These are phyloP conservation scores for Cyclotella atomus DNA, from an alignment of 108 stramenopile species.

Conservation along the genomic window DNA sequence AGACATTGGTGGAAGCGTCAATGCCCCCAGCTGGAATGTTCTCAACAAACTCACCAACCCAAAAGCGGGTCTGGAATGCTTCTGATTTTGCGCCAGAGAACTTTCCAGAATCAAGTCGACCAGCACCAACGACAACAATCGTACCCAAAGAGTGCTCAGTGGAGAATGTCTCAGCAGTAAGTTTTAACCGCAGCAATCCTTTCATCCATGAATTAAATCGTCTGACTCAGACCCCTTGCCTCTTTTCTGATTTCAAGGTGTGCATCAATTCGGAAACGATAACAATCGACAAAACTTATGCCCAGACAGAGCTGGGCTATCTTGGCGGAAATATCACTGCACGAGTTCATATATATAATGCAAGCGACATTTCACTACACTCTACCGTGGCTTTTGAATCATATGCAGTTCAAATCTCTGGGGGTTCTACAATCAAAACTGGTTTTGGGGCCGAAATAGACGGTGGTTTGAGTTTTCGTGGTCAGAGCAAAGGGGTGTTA, in stretches of 20 bases:
- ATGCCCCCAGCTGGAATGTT: not conserved
- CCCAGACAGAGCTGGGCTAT: not conserved
- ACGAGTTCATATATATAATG: conserved; percentile 5
- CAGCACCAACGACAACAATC: not conserved
- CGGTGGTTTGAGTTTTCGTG: not conserved
- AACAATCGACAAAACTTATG: conserved; percentile 1
- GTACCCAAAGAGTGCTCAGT: not conserved
- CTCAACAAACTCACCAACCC: not conserved
- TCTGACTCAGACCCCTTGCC: not conserved
- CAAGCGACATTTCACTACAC: not conserved
- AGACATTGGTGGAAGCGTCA: not conserved
- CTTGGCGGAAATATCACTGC: not conserved
- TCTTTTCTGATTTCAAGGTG: not conserved
- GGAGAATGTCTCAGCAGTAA: not conserved
- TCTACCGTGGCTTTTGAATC: not conserved
- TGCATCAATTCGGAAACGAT: conserved; percentile 2
- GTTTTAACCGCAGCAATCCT: conserved; percentile 2
- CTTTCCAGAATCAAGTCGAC: not conserved
- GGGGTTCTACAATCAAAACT: not conserved
- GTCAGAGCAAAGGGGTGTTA: not conserved
- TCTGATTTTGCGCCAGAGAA: not conserved
- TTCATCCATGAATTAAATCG: not conserved
- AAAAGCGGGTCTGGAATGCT: not conserved
- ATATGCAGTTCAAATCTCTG: not conserved
- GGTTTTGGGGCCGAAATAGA: not conserved